A percentile compares a stretch with the other conserved stretches of the same genome.
These are phyloP conservation scores for Populus tremula DNA, from an alignment of 345 rosid genomes.

Conservation along the genomic window DNA sequence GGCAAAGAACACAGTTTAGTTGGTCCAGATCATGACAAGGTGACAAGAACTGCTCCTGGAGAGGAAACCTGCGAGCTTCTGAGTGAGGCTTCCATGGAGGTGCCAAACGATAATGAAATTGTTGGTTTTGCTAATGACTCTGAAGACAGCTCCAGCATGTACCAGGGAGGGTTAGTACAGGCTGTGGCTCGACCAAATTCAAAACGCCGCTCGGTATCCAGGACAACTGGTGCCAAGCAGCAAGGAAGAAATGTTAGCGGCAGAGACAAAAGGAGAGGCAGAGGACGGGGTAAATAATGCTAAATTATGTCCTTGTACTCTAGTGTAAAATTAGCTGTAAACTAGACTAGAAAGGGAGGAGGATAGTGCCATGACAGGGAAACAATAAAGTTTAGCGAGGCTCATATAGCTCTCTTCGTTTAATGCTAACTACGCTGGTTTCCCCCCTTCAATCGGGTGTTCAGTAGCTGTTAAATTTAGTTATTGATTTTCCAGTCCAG, in stretches of 20 bases:
- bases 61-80: conserved; percentile 32
- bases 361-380: conserved; percentile 3
- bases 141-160: conserved; percentile 51
- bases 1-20: conserved; percentile 28
- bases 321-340: conserved; percentile 24
- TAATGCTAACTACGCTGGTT: neutral
- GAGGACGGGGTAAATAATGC: conserved; percentile 43
- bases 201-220: conserved; percentile 32
- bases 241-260: conserved; percentile 35
- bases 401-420: conserved; percentile 1
- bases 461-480: neutral
- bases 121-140: conserved; percentile 40
- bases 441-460: neutral
- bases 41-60: neutral
- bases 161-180: conserved; percentile 39
- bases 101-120: conserved; percentile 31
- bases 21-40: conserved; percentile 19
- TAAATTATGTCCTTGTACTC: neutral
- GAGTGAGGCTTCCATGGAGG: conserved; percentile 48
- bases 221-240: conserved; percentile 30
- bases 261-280: conserved; percentile 44
- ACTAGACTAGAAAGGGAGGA: conserved; percentile 18
- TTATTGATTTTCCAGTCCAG: neutral
- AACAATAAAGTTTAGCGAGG: conserved; percentile 9
- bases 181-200: conserved; percentile 30